Conservation (phyloP, 257 asterid species). For the Voacanga thouarsii region DNA sequence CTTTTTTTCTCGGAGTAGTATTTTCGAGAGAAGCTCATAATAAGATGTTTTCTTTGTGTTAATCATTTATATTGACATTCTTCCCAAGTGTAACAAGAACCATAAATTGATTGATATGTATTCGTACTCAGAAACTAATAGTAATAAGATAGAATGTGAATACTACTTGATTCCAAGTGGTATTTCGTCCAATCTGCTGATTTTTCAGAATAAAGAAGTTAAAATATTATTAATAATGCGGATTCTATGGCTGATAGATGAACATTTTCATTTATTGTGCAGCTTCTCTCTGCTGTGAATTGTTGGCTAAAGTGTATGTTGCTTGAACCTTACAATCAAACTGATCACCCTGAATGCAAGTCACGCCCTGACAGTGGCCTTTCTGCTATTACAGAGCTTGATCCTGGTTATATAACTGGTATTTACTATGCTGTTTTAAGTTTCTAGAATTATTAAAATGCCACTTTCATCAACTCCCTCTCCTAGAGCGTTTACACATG, state of each 20-base stretch:
- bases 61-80: neutral
- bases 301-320: conserved; percentile 95
- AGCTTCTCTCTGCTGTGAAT: conserved; percentile 95
- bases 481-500: neutral
- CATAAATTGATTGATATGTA: neutral
- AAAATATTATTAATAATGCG: neutral
- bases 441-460: neutral
- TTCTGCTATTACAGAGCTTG: conserved; percentile 98
- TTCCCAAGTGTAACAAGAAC: neutral
- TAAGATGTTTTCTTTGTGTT: neutral
- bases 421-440: conserved; percentile 1
- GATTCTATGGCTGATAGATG: neutral
- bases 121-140: neutral
- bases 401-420: conserved; percentile 98
- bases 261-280: conserved; percentile 27
- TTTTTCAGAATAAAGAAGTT: neutral
- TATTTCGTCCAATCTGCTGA: neutral
- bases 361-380: conserved; percentile 99
- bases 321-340: conserved; percentile 91
- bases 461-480: neutral
- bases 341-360: conserved; percentile 95
- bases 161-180: neutral
- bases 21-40: neutral
- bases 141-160: neutral
- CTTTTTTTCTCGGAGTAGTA: neutral